A percentile compares a stretch with the other conserved stretches of the same genome.
Evolutionary conservation across 192 early-diverging fungal genomes (phyloP).

Genomic region (Backusella macrospora): DNA sequence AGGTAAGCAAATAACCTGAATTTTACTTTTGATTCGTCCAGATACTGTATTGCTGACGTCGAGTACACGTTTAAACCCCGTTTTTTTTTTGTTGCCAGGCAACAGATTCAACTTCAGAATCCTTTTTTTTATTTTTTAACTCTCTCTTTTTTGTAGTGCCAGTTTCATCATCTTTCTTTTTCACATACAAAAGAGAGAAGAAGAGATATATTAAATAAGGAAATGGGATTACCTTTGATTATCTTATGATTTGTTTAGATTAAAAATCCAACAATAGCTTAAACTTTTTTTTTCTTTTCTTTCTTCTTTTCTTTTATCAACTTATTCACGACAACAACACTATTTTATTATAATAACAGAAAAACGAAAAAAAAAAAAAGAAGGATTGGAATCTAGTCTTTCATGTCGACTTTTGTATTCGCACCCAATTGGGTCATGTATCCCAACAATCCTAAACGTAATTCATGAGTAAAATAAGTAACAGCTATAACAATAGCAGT

Average conservation of each 20-base stretch:
- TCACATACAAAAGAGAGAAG: conserved; percentile 7
- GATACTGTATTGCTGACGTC: no score
- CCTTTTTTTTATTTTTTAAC: not conserved
- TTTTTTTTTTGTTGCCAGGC: not conserved
- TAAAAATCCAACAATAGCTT: conserved; percentile 4
- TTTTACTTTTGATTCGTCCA: no score
- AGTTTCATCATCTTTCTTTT: not conserved
- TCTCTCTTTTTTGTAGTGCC: not conserved
- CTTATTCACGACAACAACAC: not conserved
- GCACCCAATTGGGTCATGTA: conserved; percentile 19
- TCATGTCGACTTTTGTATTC: conserved; percentile 24
- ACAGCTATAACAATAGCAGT: not conserved
- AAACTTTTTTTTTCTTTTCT: not conserved
- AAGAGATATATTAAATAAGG: not conserved
- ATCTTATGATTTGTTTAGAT: conserved; percentile 16
- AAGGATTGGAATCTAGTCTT: conserved; percentile 5
- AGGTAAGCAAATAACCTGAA: no score
- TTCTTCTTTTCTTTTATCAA: no score
- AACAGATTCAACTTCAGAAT: not conserved
- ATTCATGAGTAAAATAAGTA: not conserved
- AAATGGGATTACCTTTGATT: conserved; percentile 9
- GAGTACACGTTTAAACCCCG: not conserved
- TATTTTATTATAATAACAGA: conserved; percentile 14
- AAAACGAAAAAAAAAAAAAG: not conserved
- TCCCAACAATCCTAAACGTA: conserved; percentile 21